Conservation (phyloP, 2,329 filamentous ascomycete genomes). For the Tolypocladium inflatum region DNA sequence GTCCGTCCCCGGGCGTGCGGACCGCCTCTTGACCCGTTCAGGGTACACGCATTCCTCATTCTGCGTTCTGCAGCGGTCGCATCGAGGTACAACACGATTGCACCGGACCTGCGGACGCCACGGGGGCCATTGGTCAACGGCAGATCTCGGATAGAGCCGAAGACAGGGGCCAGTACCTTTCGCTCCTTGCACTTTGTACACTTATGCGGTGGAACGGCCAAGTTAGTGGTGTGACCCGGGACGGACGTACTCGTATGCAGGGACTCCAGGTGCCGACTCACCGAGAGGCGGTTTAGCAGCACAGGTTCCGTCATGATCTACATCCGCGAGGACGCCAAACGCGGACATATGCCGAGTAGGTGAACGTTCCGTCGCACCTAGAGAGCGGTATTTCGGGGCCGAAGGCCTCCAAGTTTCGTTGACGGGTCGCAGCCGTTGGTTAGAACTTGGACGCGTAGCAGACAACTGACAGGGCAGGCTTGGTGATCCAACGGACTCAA, state of each 20-base stretch:
- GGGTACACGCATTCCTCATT: not conserved
- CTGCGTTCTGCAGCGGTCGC: not conserved
- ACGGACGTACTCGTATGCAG: not conserved
- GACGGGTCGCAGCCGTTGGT: not conserved
- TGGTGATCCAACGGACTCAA: not conserved
- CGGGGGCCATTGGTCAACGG: not conserved
- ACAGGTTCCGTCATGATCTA: not conserved
- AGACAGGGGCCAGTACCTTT: not conserved
- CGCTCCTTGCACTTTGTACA: not conserved
- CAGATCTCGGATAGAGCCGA: not conserved
- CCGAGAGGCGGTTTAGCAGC: not conserved
- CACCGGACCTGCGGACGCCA: not conserved
- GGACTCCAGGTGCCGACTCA: not conserved
- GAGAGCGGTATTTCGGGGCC: not conserved
- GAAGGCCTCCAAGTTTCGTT: not conserved
- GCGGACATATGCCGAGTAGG: not conserved
- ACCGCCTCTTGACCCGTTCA: not conserved
- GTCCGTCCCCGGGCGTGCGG: not conserved
- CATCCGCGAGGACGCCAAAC: not conserved
- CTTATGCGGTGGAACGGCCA: not conserved
- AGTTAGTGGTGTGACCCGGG: not conserved
- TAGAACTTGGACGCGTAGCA: not conserved
- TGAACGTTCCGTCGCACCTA: too few relatives aligned
- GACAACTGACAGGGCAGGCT: not conserved
- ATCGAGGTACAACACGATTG: not conserved